These are phyloP conservation scores for Rutstroemia sp. DNA, from an alignment of 2,329 filamentous ascomycete genomes.

Conservation along the genomic window DNA sequence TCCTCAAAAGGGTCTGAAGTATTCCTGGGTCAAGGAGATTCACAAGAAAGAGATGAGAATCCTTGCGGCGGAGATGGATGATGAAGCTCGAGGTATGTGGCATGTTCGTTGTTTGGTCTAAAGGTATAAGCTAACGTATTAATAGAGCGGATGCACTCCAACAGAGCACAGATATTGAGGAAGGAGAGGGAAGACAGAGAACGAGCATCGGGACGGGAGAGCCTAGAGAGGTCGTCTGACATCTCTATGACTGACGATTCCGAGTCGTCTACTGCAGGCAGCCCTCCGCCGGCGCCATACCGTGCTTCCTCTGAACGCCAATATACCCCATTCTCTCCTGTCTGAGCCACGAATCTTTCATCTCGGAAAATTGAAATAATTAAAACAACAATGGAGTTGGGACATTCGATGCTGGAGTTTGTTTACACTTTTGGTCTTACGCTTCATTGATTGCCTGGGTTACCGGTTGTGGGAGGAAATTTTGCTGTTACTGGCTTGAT, in stretches of 20 bases:
- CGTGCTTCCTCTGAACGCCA: too few relatives aligned
- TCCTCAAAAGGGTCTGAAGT: conserved; percentile 8
- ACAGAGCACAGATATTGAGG: neutral
- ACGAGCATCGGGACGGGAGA: neutral
- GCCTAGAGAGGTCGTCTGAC: neutral
- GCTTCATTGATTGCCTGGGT: neutral
- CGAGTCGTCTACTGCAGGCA: neutral
- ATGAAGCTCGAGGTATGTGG: neutral
- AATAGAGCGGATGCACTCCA: neutral
- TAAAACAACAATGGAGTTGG: too few relatives aligned
- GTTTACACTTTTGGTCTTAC: neutral
- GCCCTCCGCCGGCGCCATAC: too few relatives aligned
- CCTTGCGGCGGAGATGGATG: neutral
- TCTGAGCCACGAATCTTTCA: too few relatives aligned
- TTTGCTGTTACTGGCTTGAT: neutral
- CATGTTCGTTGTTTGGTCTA: neutral
- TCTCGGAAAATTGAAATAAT: too few relatives aligned
- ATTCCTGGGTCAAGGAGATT: conserved; percentile 8
- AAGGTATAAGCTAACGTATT: neutral
- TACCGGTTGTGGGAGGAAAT: neutral
- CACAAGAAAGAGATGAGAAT: conserved; percentile 8
- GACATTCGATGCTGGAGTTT: neutral
- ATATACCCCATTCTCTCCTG: too few relatives aligned
- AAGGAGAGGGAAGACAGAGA: neutral
- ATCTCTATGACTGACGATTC: neutral